Evolutionary conservation across 306 rosid species (phyloP).

Genomic region (Elaeagnus macrophylla): DNA sequence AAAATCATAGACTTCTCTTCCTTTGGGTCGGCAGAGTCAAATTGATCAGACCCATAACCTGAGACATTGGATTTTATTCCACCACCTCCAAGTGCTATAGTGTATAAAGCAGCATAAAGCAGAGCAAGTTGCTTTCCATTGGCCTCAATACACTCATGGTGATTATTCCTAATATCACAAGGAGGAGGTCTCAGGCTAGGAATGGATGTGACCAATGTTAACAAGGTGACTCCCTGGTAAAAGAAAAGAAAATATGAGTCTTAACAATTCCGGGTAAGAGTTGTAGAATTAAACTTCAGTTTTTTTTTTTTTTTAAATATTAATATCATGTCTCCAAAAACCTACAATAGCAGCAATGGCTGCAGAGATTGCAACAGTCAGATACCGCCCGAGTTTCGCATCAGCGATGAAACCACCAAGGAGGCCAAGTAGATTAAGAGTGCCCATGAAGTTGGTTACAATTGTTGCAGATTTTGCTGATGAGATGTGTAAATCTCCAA

Average conservation of each 20-base stretch:
- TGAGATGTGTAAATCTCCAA: conserved; percentile 54
- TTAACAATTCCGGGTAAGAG: not conserved
- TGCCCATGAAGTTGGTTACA: conserved; percentile 82
- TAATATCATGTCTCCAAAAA: not conserved
- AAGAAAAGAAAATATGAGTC: conserved; percentile 14
- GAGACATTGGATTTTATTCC: conserved; percentile 92
- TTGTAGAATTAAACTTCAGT: not conserved
- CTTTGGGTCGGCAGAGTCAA: conserved; percentile 51
- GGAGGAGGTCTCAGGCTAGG: conserved; percentile 68
- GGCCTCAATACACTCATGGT: conserved; percentile 54
- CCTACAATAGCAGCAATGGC: conserved; percentile 58
- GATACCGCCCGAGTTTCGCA: conserved; percentile 73
- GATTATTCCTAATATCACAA: conserved; percentile 43
- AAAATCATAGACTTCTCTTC: conserved; percentile 80
- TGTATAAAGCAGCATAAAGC: conserved; percentile 65
- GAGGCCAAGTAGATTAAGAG: conserved; percentile 85
- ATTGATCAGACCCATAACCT: conserved; percentile 80
- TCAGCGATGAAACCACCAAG: conserved; percentile 89
- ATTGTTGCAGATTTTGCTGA: conserved; percentile 76
- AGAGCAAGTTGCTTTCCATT: conserved; percentile 48
- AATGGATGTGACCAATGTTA: conserved; percentile 62
- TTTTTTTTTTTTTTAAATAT: not conserved
- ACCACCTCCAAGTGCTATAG: conserved; percentile 73
- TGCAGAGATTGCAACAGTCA: conserved; percentile 52
- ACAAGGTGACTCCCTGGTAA: conserved; percentile 52